These are phyloP conservation scores for Kwoniella mangroviensis DNA, from an alignment of 768 basidiomycete genomes.

Conservation along the genomic window DNA sequence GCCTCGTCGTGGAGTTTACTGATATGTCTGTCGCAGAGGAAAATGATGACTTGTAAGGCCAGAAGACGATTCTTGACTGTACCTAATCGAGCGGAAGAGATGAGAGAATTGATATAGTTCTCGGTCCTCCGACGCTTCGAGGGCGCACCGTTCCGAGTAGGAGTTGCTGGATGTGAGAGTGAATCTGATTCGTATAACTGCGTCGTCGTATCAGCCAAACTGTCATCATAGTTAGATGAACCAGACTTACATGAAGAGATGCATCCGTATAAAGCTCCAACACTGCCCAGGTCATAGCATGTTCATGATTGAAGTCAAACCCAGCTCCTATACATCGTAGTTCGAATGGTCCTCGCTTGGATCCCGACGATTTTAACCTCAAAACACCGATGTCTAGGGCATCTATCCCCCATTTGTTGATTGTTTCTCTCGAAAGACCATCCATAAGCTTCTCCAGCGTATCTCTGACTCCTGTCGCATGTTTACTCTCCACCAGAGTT, in stretches of 20 bases:
- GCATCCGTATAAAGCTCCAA: slow-evolving; percentile 39
- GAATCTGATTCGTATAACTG: slow-evolving; percentile 22
- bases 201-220: not conserved
- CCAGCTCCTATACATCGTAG: slow-evolving; percentile 61
- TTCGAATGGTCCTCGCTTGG: slow-evolving; percentile 19
- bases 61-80: slow-evolving; percentile 57
- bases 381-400: slow-evolving; percentile 70
- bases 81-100: slow-evolving; percentile 17
- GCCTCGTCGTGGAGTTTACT: slow-evolving; percentile 65
- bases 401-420: slow-evolving; percentile 69
- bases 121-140: slow-evolving; percentile 47
- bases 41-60: slow-evolving; percentile 74
- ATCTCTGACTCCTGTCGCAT: slow-evolving; percentile 15
- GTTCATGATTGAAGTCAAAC: slow-evolving; percentile 66
- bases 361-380: slow-evolving; percentile 59
- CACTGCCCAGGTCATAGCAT: slow-evolving; percentile 59
- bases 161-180: slow-evolving; percentile 12
- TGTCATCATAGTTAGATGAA: not conserved
- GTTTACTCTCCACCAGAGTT: slow-evolving; percentile 11
- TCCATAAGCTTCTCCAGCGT: slow-evolving; percentile 60
- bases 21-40: slow-evolving; percentile 84
- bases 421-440: slow-evolving; percentile 68
- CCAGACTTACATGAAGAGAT: slow-evolving; percentile 21
- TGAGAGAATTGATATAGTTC: slow-evolving; percentile 32
- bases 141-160: slow-evolving; percentile 8